phyloP scores from a whole-genome alignment of 176 grass and related monocot species.

The Phoenix dactylifera region DNA sequence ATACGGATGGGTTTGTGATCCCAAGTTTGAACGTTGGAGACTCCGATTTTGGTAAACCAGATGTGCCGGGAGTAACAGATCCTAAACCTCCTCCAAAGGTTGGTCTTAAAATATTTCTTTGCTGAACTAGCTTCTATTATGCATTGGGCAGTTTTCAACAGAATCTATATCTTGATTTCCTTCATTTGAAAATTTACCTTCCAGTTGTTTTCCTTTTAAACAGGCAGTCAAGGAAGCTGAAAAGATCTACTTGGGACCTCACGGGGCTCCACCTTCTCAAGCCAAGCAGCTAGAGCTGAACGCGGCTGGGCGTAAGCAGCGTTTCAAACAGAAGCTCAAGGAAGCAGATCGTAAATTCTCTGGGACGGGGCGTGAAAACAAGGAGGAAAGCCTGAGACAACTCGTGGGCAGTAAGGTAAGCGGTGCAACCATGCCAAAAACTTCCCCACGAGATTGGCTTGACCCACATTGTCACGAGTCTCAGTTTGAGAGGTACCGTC shows the following conservation, averaged over 20 bases:
- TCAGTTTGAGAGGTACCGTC: conserved; percentile 47
- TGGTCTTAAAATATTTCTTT: background rate
- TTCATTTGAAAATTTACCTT: too few species aligned
- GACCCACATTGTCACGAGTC: conserved; percentile 56
- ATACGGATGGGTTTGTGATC: conserved; percentile 90
- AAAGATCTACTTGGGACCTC: conserved; percentile 80
- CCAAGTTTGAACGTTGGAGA: conserved; percentile 64
- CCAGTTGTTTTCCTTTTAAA: background rate
- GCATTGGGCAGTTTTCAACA: too few species aligned
- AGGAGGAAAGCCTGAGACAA: conserved; percentile 29
- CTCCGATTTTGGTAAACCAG: conserved; percentile 45
- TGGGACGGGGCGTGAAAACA: conserved; percentile 40
- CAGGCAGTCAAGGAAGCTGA: conserved; percentile 58
- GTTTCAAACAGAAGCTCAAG: conserved; percentile 52
- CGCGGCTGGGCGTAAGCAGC: conserved; percentile 18
- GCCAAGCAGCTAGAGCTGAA: conserved; percentile 53
- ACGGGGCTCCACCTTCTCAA: conserved; percentile 62
- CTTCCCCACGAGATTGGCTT: conserved; percentile 37
- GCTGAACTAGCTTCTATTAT: too few species aligned
- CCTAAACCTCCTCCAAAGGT: conserved; percentile 59
- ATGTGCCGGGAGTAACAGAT: conserved; percentile 39
- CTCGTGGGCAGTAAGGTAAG: conserved; percentile 42
- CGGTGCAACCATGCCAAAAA: conserved; percentile 35
- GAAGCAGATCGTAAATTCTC: conserved; percentile 48
- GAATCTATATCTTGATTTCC: too few species aligned